Evolutionary conservation across 352 stramenopile species (phyloP).

Genomic region (Plasmopara muralis): DNA sequence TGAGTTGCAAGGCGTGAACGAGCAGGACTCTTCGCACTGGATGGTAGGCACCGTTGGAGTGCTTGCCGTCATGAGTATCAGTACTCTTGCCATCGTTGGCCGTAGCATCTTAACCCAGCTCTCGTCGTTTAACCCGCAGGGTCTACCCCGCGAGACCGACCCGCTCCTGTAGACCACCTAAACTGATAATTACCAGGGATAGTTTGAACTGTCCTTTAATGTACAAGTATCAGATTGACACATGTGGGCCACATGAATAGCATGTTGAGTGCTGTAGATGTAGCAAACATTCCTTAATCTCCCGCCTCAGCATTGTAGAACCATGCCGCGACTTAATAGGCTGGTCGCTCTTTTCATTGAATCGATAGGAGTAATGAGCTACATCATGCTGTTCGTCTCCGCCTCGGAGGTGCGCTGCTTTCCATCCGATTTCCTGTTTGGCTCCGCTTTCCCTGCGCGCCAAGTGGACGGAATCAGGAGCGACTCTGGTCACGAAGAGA

Average conservation of each 20-base stretch:
- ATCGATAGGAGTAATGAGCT: neutral
- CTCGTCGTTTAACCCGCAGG: constrained; percentile 12
- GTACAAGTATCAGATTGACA: neutral
- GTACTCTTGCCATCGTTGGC: constrained; percentile 12
- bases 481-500: constrained; percentile 15
- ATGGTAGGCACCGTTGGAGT: constrained; percentile 14
- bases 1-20: constrained; percentile 16
- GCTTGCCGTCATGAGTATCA: constrained; percentile 11
- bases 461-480: constrained; percentile 22
- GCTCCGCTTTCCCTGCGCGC: constrained; percentile 17
- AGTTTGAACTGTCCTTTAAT: neutral
- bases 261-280: neutral
- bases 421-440: constrained; percentile 28
- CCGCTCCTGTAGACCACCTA: constrained; percentile 21
- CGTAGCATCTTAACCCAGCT: constrained; percentile 23
- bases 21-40: constrained; percentile 17
- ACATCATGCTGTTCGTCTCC: no score
- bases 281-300: constrained; percentile 7
- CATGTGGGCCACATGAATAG: constrained; percentile 4
- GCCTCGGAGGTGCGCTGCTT: constrained; percentile 33
- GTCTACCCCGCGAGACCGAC: constrained; percentile 19
- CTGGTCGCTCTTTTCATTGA: neutral
- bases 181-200: neutral
- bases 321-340: neutral
- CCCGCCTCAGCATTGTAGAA: neutral